These are phyloP conservation scores for Purshia tridentata DNA, from an alignment of 306 rosid species.

Conservation along the genomic window DNA sequence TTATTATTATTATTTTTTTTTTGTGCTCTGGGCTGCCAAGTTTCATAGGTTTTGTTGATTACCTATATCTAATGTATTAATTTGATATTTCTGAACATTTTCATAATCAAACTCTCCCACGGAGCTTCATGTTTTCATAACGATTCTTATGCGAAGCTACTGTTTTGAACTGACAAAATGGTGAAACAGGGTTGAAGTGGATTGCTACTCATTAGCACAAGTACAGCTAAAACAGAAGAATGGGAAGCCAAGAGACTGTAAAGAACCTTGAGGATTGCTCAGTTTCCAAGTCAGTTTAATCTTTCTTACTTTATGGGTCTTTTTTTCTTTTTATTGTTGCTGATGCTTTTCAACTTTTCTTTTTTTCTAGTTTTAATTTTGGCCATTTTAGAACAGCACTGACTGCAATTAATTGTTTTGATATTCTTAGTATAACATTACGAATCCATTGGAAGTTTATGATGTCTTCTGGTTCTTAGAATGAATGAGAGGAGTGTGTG, in stretches of 20 bases:
- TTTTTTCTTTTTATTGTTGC: neutral
- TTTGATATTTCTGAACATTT: neutral
- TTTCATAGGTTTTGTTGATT: constrained; percentile 2
- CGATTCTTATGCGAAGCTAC: neutral
- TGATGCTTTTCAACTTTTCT: neutral
- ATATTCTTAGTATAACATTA: neutral
- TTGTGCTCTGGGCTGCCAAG: neutral
- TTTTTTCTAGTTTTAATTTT: neutral
- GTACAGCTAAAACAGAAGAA: constrained; percentile 11
- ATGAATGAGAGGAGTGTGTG: neutral
- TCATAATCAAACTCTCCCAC: neutral
- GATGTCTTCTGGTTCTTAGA: neutral
- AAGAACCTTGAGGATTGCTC: constrained; percentile 90
- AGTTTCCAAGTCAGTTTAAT: constrained; percentile 64
- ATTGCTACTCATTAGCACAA: neutral
- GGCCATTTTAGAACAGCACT: neutral
- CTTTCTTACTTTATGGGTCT: neutral
- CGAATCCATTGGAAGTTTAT: neutral
- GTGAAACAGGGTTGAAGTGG: constrained; percentile 3
- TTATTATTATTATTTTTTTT: neutral
- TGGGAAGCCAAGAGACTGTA: constrained; percentile 69
- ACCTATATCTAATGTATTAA: neutral
- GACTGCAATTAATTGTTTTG: neutral
- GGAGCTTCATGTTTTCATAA: neutral
- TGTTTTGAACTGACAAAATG: neutral